Evolutionary conservation across 2,329 filamentous ascomycete species (phyloP).

Genomic region (Dothidotthia symphoricarpi): DNA sequence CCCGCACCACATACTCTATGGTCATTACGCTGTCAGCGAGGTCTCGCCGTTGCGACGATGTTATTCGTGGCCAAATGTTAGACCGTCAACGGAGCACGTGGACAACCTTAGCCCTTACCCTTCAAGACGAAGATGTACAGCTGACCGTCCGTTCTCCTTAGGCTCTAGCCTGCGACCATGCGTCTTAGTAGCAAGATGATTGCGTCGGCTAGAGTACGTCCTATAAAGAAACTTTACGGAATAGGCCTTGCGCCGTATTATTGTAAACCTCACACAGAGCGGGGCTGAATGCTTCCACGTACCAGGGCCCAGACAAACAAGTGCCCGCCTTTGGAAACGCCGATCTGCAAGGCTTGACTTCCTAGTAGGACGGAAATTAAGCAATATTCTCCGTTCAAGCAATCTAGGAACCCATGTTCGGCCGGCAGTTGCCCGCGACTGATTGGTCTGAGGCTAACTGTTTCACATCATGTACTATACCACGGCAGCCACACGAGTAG

Average conservation of each 20-base stretch:
- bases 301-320: conserved; percentile 1
- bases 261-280: conserved; percentile 1
- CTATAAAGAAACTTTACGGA: no score
- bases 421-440: background rate
- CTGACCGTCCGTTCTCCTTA: no score
- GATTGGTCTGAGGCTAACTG: background rate
- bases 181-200: no score
- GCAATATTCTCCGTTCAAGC: conserved; percentile 3
- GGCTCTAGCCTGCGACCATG: background rate
- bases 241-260: background rate
- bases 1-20: no score
- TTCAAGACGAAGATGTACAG: no score
- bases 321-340: background rate
- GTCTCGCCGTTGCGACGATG: no score
- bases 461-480: background rate
- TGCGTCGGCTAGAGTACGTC: no score
- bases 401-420: conserved; percentile 4
- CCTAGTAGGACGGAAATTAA: conserved; percentile 5
- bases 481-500: background rate
- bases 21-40: no score
- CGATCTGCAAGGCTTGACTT: conserved; percentile 1
- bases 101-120: no score
- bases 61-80: no score
- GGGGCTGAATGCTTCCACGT: conserved; percentile 7
- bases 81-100: no score